Percentiles rank a stretch among this genome's conserved stretches.
Conservation (phyloP, 2,329 filamentous ascomycete genomes). For the Aschersonia sp. region DNA sequence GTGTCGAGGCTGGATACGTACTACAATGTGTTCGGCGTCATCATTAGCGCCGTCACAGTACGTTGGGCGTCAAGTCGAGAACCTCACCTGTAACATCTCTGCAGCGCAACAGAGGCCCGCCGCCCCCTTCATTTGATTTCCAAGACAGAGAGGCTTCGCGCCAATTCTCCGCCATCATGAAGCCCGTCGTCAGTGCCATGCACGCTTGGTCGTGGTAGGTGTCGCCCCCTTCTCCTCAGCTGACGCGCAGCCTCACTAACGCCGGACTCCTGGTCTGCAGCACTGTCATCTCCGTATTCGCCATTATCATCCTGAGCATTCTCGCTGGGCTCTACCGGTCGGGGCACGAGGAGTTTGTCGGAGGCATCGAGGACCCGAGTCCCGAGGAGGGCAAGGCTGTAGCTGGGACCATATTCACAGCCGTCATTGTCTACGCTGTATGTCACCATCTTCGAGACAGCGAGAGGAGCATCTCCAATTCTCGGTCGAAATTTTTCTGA, state of each 20-base stretch:
- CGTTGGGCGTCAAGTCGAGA: too few relatives aligned
- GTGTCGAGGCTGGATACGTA: too few relatives aligned
- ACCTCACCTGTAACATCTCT: too few relatives aligned
- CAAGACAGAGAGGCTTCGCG: not conserved
- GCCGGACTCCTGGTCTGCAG: constrained; percentile 27
- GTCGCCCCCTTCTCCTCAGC: constrained; percentile 4
- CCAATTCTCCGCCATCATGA: constrained; percentile 48
- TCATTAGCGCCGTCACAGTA: too few relatives aligned
- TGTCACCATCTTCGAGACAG: not conserved
- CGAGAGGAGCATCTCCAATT: too few relatives aligned
- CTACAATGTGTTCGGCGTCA: too few relatives aligned
- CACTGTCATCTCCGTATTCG: constrained; percentile 53
- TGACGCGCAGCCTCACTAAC: not conserved
- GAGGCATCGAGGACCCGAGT: constrained; percentile 55
- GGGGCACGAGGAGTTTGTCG: constrained; percentile 73
- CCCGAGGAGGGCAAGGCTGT: constrained; percentile 63
- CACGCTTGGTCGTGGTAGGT: constrained; percentile 91
- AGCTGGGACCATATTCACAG: constrained; percentile 71
- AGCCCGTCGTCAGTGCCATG: constrained; percentile 81
- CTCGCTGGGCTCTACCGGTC: constrained; percentile 59
- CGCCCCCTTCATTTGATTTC: not conserved
- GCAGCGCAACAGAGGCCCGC: not conserved
- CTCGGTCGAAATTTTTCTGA: not conserved
- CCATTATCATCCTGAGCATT: constrained; percentile 49
- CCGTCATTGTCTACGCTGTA: constrained; percentile 78